phyloP scores from a whole-genome alignment of 148 eudicot genomes.

The Amaranthus cruentus region DNA sequence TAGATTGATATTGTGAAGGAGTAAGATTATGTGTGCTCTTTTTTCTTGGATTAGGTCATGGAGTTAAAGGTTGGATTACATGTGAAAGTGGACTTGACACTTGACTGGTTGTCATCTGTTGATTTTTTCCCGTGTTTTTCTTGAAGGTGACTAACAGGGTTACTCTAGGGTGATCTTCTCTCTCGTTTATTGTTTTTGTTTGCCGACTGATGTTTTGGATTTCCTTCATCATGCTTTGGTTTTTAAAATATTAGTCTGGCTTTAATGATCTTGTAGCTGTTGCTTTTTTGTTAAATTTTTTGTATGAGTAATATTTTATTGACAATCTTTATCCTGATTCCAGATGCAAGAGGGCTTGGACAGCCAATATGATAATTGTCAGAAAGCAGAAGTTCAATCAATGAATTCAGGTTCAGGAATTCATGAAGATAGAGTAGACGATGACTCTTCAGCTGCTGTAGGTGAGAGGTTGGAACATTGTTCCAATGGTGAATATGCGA shows the following conservation, averaged over 20 bases:
- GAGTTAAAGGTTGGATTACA: too few relatives aligned
- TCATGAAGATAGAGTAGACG: slow-evolving; percentile 26
- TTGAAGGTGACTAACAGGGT: too few relatives aligned
- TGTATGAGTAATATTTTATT: neutral
- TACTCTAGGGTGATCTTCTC: too few relatives aligned
- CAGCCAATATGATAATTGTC: slow-evolving; percentile 28
- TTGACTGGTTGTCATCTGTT: too few relatives aligned
- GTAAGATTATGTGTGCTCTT: too few relatives aligned
- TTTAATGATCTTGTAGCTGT: neutral
- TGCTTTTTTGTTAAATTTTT: neutral
- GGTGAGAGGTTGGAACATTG: slow-evolving; percentile 29
- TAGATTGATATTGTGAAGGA: too few relatives aligned
- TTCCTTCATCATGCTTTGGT: neutral
- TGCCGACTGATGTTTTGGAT: neutral
- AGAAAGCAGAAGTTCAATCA: slow-evolving; percentile 29
- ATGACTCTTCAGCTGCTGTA: slow-evolving; percentile 33
- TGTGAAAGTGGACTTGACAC: too few relatives aligned
- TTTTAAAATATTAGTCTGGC: too few relatives aligned
- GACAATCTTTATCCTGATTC: slow-evolving; percentile 19
- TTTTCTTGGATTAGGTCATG: too few relatives aligned
- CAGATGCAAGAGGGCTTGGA: slow-evolving; percentile 28
- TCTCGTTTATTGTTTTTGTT: too few relatives aligned
- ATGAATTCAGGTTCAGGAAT: slow-evolving; percentile 22
- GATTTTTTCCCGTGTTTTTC: too few relatives aligned
- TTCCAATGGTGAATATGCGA: slow-evolving; percentile 22